phyloP scores from a whole-genome alignment of 495 filamentous ascomycete species.

The Diplogelasinospora grovesii region DNA sequence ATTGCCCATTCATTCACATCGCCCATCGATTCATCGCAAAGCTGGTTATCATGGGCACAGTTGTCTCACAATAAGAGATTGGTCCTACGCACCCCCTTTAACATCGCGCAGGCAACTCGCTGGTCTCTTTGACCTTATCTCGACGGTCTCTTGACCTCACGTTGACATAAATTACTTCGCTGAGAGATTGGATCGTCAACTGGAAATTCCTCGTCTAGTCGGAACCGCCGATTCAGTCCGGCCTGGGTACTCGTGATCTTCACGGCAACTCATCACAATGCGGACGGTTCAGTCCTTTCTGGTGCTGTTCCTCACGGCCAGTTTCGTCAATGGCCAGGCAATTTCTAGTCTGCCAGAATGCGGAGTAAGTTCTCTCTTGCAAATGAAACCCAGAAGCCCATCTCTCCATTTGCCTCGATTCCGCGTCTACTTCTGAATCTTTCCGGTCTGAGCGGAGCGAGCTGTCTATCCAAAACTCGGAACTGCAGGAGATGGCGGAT shows the following conservation, averaged over 20 bases:
- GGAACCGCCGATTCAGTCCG: no score
- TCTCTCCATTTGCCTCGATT: not conserved
- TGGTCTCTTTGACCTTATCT: not conserved
- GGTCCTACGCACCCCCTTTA: slow-evolving; percentile 12
- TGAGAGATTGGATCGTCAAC: no score
- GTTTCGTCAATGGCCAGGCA: slow-evolving; percentile 14
- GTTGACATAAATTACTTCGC: not conserved
- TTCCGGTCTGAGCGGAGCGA: not conserved
- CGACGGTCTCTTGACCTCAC: not conserved
- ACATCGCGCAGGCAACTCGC: slow-evolving; percentile 3
- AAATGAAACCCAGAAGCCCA: no score
- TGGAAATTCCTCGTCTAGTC: no score
- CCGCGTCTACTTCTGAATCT: not conserved
- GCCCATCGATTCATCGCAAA: no score
- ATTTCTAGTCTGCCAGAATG: slow-evolving; percentile 18
- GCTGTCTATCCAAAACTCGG: slow-evolving; percentile 4
- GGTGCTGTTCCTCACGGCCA: slow-evolving; percentile 16
- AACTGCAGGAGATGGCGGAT: slow-evolving; percentile 4
- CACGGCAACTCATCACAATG: no score
- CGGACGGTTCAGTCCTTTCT: slow-evolving; percentile 13
- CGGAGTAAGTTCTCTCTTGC: slow-evolving; percentile 17
- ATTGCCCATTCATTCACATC: no score
- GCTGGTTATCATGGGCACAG: slow-evolving; percentile 5
- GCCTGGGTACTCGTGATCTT: no score
- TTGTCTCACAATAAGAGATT: slow-evolving; percentile 18